Evolutionary conservation across 2,329 filamentous ascomycete species (phyloP).

Genomic region (Helminthosporium solani): DNA sequence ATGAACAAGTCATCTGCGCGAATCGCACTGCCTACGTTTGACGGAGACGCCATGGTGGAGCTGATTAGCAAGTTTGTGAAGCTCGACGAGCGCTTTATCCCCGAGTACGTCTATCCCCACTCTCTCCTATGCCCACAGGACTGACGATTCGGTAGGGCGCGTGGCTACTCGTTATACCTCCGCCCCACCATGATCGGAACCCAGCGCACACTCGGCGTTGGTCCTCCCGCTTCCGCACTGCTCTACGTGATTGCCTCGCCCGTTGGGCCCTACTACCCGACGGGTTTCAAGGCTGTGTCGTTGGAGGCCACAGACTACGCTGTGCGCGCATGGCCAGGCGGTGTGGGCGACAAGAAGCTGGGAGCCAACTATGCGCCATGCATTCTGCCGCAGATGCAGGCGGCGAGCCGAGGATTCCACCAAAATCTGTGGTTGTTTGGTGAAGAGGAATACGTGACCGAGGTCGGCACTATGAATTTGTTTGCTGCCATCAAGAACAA

Average conservation of each 20-base stretch:
- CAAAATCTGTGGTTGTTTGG: constrained; percentile 99
- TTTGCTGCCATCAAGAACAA: constrained; percentile 85
- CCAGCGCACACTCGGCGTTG: constrained; percentile 88
- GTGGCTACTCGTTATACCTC: constrained; percentile 92
- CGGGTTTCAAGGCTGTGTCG: constrained; percentile 95
- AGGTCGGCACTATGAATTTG: constrained; percentile 99
- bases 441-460: constrained; percentile 91
- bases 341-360: constrained; percentile 97
- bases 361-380: constrained; percentile 99
- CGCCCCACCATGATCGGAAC: constrained; percentile 97
- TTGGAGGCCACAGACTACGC: constrained; percentile 96
- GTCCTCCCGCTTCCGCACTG: constrained; percentile 85
- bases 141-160: constrained; percentile 44
- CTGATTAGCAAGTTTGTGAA: constrained; percentile 78
- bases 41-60: constrained; percentile 70
- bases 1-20: constrained; percentile 88
- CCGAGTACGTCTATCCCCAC: constrained; percentile 55
- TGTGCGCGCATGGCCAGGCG: constrained; percentile 95
- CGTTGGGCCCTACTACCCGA: constrained; percentile 96
- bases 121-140: background rate
- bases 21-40: constrained; percentile 89
- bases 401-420: constrained; percentile 87
- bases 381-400: constrained; percentile 92
- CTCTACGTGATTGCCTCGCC: constrained; percentile 95
- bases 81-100: constrained; percentile 87